Evolutionary conservation across 768 basidiomycete species (phyloP), one percentile per base, ranked within the genome.

Genomic region (Paxillus involutus): DNA sequence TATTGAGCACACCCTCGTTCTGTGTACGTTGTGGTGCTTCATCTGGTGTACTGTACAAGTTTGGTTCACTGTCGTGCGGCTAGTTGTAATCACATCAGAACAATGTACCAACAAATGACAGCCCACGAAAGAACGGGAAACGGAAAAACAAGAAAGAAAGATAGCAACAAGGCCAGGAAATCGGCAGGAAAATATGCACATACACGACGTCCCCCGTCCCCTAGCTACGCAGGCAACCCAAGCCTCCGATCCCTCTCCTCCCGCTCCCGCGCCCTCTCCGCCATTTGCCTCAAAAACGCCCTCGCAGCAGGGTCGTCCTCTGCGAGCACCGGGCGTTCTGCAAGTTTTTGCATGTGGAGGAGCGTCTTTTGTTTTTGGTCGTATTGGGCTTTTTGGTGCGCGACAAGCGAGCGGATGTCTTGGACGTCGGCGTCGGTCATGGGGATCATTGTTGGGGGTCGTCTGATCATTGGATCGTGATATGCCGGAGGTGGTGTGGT

Each of bases 361-460:
- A 79, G 66, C 44, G 75, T 66, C 47, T 70, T 71, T 59, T 80
- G 77, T 19, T 77, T 73, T 29, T 67, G 65, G 2, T 72, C 66
- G 14, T 68, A 66, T 5, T 79, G 76, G 8, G 71, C 62, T 57
- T 77, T 81, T 55, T 81, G 79, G 58, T 79, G 72, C 4, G 82
- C 62, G 17, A 79, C 74, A 63, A 85, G 69, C 46, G 85, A 82
- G 40, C 89, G 83, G 40, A 91, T 75, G 57, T 90, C 89, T 73
- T 91, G 86, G 29, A 93, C 85, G 66, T 92, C 91, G 19, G 77
- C 68, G 67, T 91, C 89, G 56, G 76, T 82, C 82, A 93, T 83
- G 29, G 79, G 80, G 58, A 93, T 88, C 51, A 88, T 77, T 1
- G 90, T 90, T 6, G 91, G 89, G 19, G 79, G 77, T 46, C 90